Evolutionary conservation across 2,329 filamentous ascomycete genomes (phyloP).

Genomic region (Aspergillus thermomutatus): DNA sequence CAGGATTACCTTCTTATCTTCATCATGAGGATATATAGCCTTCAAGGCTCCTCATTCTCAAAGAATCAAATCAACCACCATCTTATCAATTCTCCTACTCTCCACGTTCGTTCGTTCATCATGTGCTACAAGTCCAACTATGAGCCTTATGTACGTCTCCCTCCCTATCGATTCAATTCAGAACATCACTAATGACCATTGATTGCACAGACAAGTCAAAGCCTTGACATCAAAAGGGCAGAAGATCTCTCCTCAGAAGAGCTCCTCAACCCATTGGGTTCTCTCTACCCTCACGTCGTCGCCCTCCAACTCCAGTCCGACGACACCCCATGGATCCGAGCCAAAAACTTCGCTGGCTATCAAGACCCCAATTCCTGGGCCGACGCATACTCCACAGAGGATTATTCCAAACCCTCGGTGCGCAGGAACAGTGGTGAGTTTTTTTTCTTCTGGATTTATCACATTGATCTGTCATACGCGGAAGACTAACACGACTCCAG

Average conservation of each 20-base stretch:
- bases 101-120: constrained; percentile 8
- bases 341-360: constrained; percentile 29
- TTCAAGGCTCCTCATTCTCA: not conserved
- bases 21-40: not conserved
- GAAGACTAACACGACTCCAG: constrained; percentile 17
- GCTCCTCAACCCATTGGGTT: constrained; percentile 29
- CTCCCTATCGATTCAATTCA: not conserved
- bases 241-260: constrained; percentile 27
- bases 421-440: constrained; percentile 28
- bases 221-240: constrained; percentile 22
- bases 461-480: constrained; percentile 11
- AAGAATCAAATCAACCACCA: constrained; percentile 1
- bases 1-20: no score
- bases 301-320: constrained; percentile 34
- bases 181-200: not conserved
- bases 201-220: constrained; percentile 27
- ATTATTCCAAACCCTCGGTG: constrained; percentile 12
- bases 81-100: not conserved
- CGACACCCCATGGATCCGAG: constrained; percentile 21
- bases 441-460: not conserved
- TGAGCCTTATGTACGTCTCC: constrained; percentile 34
- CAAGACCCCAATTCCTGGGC: constrained; percentile 30
- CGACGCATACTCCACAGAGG: constrained; percentile 27
- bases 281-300: constrained; percentile 37
- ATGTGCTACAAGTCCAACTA: constrained; percentile 41